Base-by-base conservation (phyloP, 805 yeast species). In the Komagataella phaffii region DNA sequence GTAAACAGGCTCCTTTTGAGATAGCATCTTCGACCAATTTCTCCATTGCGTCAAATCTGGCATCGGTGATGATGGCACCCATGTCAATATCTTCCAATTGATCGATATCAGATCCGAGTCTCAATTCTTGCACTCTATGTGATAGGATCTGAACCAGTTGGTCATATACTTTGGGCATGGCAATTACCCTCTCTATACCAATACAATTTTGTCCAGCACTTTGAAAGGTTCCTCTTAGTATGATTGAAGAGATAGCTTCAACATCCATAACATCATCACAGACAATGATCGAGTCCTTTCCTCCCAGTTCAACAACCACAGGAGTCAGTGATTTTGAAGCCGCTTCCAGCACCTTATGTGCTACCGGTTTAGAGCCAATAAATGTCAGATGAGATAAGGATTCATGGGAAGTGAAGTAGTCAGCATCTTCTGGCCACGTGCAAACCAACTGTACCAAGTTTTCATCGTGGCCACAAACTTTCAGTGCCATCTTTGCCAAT, bases 171-270 rank as follows among this genome's bases (percentile, higher is more conserved):
- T 71, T 70, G 4, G 85, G 85, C 47, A 88, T 74, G 44, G 90
- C 88, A 55, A 93, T 83, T 6, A 93, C 95, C 53, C 99, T 76
- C 69, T 93, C 99, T 51, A 93, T 86, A 44, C 99, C 98, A 61
- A 93, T 93, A 70, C 99, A 93, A 64, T 93, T 93, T 68, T 93
- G 99, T 10, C 99, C 99, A 0, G 96, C 86, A 51, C 96, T 85
- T 69, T 93, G 99, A 71, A 91, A 93, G 0, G 96, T 84, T 43
- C 99, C 99, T 61, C 99, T 76, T 84, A 93, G 76, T 45, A 93
- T 76, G 23, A 89, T 81, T 14, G 96, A 87, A 0, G 96, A 82
- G 46, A 77, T 57, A 3, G 69, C 66, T 24, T 68, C 61, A 24
- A 68, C 57, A 56, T 82, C 80, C 55, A 78, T 71, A 45, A 79